phyloP scores from a whole-genome alignment of 495 filamentous ascomycete species.

The Talaromyces wortmannii region DNA sequence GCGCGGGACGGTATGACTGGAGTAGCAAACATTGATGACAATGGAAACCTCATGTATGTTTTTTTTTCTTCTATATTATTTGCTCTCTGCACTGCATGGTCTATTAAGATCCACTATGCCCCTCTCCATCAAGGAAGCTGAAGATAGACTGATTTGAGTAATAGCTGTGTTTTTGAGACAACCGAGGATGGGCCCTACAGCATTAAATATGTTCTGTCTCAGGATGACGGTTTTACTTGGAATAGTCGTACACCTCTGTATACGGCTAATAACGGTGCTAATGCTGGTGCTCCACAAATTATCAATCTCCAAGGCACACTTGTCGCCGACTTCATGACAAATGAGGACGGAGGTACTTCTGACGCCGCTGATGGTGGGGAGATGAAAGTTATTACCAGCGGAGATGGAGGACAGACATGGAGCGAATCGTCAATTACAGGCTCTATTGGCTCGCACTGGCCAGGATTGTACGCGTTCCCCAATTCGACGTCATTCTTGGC shows the following conservation, averaged over 20 bases:
- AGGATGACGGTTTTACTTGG: conserved; percentile 39
- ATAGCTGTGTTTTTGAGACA: conserved; percentile 41
- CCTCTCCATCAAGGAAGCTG: neutral
- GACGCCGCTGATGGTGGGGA: conserved; percentile 4
- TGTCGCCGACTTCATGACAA: conserved; percentile 44
- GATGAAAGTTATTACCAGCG: conserved; percentile 26
- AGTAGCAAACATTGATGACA: conserved; percentile 22
- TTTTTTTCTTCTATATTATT: no score
- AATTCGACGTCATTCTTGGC: neutral
- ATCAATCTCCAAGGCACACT: conserved; percentile 38
- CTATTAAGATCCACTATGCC: neutral
- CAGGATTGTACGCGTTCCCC: neutral
- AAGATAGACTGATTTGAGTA: conserved; percentile 11
- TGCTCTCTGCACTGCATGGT: no score
- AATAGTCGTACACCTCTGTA: conserved; percentile 29
- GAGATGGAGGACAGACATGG: conserved; percentile 29
- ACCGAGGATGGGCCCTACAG: conserved; percentile 26
- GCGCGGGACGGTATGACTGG: conserved; percentile 44
- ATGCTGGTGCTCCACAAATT: conserved; percentile 46
- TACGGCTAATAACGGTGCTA: conserved; percentile 16
- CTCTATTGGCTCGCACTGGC: neutral
- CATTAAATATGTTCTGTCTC: conserved; percentile 32
- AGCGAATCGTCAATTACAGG: conserved; percentile 1
- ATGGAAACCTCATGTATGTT: neutral
- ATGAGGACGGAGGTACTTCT: conserved; percentile 29